A percentile compares a stretch with the other conserved stretches of the same genome.
These are phyloP conservation scores for Rhododendron ovatum DNA, from an alignment of 148 eudicot genomes.

Conservation along the genomic window DNA sequence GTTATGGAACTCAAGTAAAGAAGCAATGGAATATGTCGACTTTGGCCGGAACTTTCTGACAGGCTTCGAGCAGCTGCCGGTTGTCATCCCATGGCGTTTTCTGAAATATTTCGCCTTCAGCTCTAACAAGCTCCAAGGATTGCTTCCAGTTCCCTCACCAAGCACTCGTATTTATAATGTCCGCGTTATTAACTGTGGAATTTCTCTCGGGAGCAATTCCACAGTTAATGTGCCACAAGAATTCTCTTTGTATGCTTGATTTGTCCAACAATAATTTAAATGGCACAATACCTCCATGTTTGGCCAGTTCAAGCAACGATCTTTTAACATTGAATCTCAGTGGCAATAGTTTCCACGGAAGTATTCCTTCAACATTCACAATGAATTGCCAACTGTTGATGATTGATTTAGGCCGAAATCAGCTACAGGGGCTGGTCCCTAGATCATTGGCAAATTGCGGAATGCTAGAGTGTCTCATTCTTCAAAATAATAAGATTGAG, in stretches of 20 bases:
- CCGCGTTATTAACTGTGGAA: rapidly evolving
- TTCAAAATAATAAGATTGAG: neutral
- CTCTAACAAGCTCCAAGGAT: slow-evolving; percentile 17
- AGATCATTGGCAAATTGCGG: neutral
- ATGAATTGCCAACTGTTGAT: neutral
- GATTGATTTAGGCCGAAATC: neutral
- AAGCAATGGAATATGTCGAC: neutral
- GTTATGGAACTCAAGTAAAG: slow-evolving; percentile 14
- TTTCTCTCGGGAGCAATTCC: neutral
- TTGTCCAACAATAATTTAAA: neutral
- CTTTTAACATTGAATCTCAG: neutral
- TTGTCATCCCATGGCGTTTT: slow-evolving; percentile 11
- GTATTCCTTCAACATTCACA: neutral
- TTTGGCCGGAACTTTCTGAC: slow-evolving; percentile 11
- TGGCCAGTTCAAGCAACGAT: neutral
- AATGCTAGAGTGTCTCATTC: neutral
- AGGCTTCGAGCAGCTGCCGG: slow-evolving; percentile 4
- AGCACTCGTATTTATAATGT: neutral
- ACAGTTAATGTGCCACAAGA: neutral
- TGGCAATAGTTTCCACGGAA: neutral
- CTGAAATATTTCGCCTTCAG: neutral
- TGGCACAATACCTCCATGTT: neutral
- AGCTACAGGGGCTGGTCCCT: neutral
- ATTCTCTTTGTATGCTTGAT: neutral
- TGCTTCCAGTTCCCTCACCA: slow-evolving; percentile 21